Evolutionary conservation across 1,139 yeast genomes (phyloP), one percentile per base, ranked within the genome.

Genomic region (Kodamaea sp.): DNA sequence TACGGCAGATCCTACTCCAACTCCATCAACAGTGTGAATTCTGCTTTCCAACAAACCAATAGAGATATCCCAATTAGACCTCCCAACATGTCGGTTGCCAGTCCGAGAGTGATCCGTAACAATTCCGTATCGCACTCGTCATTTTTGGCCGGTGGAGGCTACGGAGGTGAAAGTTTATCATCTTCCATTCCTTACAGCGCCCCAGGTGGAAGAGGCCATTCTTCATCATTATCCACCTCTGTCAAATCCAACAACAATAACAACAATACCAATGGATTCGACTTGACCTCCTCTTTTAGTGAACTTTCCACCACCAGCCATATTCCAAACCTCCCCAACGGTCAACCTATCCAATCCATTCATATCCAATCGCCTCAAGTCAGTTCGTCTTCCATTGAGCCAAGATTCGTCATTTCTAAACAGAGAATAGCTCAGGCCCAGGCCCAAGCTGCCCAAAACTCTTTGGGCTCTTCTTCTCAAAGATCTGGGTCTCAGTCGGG

Each of bases 341-440:
- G 73, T 54, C 86, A 57, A 60, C 74, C 66, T 46, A 80, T 79
- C 29, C 64, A 73, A 38, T 73, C 82, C 11, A 81, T 79, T 41
- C 79, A 80, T 44, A 78, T 83, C 38, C 81, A 78, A 35, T 81
- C 89, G 1, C 92, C 92, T 3, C 78, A 74, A 37, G 84, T 83
- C 6, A 53, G 52, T 36, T 60, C 72, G 5, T 51, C 71, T 11
- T 66, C 78, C 21, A 80, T 83, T 16, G 92, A 83, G 49, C 81
- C 87, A 10, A 66, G 92, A 32, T 83, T 83, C 51, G 79, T 83
- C 29, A 75, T 83, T 26, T 80, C 89, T 4, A 82, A 82, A 48
- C 90, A 81, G 47, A 73, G 84, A 44, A 76, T 82, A 18, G 83
- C 81, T 22, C 83, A 78, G 47, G 80, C 68, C 29, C 75, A 70